A percentile compares a stretch with the other conserved stretches of the same genome.
Evolutionary conservation across 805 yeast genomes (phyloP).

Genomic region (Hagleromyces aurorensis): DNA sequence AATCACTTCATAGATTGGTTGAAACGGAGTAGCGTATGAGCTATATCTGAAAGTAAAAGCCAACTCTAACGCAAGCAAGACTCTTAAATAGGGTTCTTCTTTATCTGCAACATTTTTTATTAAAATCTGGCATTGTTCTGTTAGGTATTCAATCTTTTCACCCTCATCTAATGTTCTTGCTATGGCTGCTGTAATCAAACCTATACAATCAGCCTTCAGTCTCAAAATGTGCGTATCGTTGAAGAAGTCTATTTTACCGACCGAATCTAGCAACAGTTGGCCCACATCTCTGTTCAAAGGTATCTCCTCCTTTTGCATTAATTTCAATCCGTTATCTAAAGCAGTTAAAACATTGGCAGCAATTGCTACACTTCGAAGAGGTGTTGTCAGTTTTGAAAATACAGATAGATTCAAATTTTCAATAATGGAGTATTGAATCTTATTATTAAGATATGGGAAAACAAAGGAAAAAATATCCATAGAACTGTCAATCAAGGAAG

Average conservation of each 20-base stretch:
- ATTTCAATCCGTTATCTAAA: conserved; percentile 41
- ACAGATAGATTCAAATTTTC: conserved; percentile 63
- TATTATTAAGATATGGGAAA: conserved; percentile 63
- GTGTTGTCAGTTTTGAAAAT: conserved; percentile 33
- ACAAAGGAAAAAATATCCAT: conserved; percentile 66
- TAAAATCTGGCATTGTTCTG: conserved; percentile 43
- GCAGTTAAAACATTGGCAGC: conserved; percentile 58
- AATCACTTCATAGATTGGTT: conserved; percentile 46
- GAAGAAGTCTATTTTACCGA: conserved; percentile 36
- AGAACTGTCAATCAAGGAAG: conserved; percentile 63
- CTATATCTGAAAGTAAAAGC: conserved; percentile 39
- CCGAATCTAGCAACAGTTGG: conserved; percentile 41
- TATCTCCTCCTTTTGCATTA: conserved; percentile 16
- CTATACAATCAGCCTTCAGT: conserved; percentile 50
- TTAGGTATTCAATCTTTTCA: conserved; percentile 11
- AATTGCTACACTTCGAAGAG: conserved; percentile 40
- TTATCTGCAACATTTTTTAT: conserved; percentile 60
- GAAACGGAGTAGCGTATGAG: conserved; percentile 32
- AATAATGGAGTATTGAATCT: conserved; percentile 80
- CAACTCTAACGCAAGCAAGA: conserved; percentile 44
- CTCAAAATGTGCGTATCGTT: conserved; percentile 36
- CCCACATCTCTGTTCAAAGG: conserved; percentile 34
- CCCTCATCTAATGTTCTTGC: conserved; percentile 9
- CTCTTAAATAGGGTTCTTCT: conserved; percentile 56
- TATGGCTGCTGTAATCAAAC: conserved; percentile 38